Base-by-base conservation (phyloP, 148 eudicot genomes). In the Polygonum aviculare region DNA sequence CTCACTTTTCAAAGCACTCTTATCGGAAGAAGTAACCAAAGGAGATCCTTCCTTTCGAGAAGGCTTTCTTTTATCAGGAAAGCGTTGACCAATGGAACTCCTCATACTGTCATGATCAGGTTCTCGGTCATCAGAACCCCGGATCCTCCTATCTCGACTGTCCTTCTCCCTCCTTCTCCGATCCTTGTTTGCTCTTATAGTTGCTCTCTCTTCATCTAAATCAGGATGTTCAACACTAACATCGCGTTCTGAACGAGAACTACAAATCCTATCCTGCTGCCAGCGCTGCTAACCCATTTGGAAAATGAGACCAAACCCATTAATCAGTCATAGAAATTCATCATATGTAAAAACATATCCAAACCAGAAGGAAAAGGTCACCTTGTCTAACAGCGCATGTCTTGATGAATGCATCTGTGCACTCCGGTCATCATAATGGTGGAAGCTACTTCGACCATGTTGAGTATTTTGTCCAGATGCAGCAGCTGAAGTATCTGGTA, bases 81-180 rank as follows among this genome's bases (percentile, higher is more conserved):
- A 80, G 51, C 85, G 88, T 81, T 86, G 93, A 74, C 79, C 78
- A 83, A 57, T 80, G 26, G 81, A 73, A 40, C 86, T 91, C 82
- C 90, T 86, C 71, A 77, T 87, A 73, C 76, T 84, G 77, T 87
- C 94, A 75, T 81, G 83, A 71, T 90, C 93, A 78, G 81, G 76
- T 79, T 92, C 96, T 84, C 88, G 86, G 72, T 84, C 88, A 81
- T 88, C 94, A 76, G 78, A 85, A 79, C 90, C 93, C 59, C 85
- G 83, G 73, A 69, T 83, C 84, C 91, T 88, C 81, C 85, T 85
- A 59, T 95, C 99, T 77, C 82, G 88, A 82, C 69, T 87, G 31
- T 91, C 97, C 81, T 87, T 96, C 49, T 96, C 99, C 63, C 91
- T 96, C 83, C 87, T 93, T 86, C 88, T 87, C 75, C 77, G 94